Evolutionary conservation across 192 early-diverging fungal species (phyloP), one percentile per base, ranked within the genome.

Genomic region (Entomortierella chlamydospora): DNA sequence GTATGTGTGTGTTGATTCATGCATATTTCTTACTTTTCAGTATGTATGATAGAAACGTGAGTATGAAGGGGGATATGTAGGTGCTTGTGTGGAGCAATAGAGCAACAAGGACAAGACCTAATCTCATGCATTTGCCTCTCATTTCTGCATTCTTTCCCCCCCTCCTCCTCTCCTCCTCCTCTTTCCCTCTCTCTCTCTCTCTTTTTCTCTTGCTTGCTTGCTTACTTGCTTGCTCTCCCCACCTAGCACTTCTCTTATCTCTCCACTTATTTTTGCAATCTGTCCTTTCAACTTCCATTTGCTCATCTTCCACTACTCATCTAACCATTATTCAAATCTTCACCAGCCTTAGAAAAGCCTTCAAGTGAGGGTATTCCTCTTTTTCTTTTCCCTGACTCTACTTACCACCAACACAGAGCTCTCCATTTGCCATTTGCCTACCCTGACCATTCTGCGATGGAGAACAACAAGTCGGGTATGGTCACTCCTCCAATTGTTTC

Each of bases 401-500:
- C 25, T 39, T 11, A 15, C 52, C 57, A 39, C 22, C 23, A 29
- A 4, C 2, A 51, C 53, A 6, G 3, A 34, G 8, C 55, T 22
- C 13, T 25, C 47, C 45, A 41, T 30, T 39, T 15, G 20, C 23
- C 57, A 33, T 47, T 31, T 47, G 23, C 26, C 28, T n/a, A 30
- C 25, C 23, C 3, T 34, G 22, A 29, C 57, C 3, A 6, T 22
- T 43, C 18, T 45, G 57, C 39, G n/a, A 78, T 79, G 74, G 74
- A 79, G 22, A 65, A 64, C 51, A 69, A 59, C 22, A 55, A 58
- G 57, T 79, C 74, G 34, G 74, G 74, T 22, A 56, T 70, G 67
- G 74, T 65, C 45, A 70, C 74, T 31, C 74, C 74, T 31, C 74
- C 74, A 34, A 64, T 79, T n/a, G 68, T 70, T 57, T 79, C 74